These are phyloP conservation scores for Avena eriantha DNA, from an alignment of 176 grass and related monocot genomes.

Conservation along the genomic window DNA sequence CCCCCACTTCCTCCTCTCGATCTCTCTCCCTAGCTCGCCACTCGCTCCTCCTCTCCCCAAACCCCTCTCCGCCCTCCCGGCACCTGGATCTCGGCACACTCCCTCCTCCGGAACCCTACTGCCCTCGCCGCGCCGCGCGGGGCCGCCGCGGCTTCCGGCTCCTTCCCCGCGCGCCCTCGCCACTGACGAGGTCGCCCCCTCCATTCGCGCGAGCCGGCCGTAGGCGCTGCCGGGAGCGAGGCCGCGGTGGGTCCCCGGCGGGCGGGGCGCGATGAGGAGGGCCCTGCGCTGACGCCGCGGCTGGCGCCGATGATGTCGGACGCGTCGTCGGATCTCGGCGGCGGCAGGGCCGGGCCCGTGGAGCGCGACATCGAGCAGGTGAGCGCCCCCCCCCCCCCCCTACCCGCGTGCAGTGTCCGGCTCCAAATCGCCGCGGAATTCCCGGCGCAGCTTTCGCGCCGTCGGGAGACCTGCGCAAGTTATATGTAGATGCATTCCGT, in stretches of 20 bases:
- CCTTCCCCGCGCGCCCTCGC: background rate
- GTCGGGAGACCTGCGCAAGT: background rate
- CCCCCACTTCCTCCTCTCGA: background rate
- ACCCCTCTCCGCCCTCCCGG: background rate
- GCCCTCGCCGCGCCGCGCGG: background rate
- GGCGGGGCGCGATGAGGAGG: constrained; percentile 28
- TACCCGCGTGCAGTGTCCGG: too few relatives aligned
- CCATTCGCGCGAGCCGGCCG: constrained; percentile 18
- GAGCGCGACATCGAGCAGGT: constrained; percentile 92
- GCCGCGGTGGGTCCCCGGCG: constrained; percentile 6
- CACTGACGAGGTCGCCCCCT: too few relatives aligned
- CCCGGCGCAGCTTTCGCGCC: background rate
- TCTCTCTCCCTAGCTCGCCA: background rate
- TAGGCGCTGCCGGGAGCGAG: background rate
- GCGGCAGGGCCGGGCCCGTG: constrained; percentile 48
- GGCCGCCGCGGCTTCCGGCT: background rate
- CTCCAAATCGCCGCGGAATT: constrained; percentile 13
- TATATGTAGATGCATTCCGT: constrained; percentile 17
- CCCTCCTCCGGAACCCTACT: background rate
- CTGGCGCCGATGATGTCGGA: constrained; percentile 58
- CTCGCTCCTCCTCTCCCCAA: background rate
- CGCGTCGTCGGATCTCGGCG: constrained; percentile 71
- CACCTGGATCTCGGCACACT: background rate
- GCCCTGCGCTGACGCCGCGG: constrained; percentile 14
- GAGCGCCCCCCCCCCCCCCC: background rate